Evolutionary conservation across 768 basidiomycete genomes (phyloP).

Genomic region (Mrakia gelida): DNA sequence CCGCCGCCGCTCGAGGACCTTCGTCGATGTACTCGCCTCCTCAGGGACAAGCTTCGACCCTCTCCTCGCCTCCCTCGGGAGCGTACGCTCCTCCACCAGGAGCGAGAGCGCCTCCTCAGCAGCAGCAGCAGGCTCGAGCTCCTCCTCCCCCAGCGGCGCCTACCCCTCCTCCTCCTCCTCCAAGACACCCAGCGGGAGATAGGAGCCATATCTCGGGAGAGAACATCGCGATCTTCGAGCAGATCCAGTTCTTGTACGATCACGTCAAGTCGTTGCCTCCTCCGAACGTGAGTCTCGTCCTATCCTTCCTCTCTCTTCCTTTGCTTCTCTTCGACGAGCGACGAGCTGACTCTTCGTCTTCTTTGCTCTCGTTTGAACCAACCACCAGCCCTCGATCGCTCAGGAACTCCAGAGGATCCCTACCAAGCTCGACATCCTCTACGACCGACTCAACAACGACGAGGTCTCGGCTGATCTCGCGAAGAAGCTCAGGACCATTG

Average conservation of each 20-base stretch:
- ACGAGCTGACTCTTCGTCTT: neutral
- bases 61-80: constrained; percentile 18
- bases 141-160: constrained; percentile 42
- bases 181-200: constrained; percentile 60
- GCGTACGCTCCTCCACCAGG: constrained; percentile 33
- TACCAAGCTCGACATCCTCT: constrained; percentile 31
- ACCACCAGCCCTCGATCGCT: constrained; percentile 20
- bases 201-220: constrained; percentile 81
- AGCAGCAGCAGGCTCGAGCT: constrained; percentile 32
- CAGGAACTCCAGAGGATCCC: constrained; percentile 29
- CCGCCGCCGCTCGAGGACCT: constrained; percentile 33
- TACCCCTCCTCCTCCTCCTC: constrained; percentile 46
- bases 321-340: neutral
- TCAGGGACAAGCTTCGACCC: constrained; percentile 25
- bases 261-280: constrained; percentile 29
- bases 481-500: constrained; percentile 23
- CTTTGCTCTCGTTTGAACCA: neutral
- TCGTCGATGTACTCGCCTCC: constrained; percentile 31
- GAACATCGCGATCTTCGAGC: constrained; percentile 59
- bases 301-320: too few relatives aligned
- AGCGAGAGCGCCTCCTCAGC: constrained; percentile 16
- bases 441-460: constrained; percentile 32
- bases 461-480: constrained; percentile 29
- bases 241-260: constrained; percentile 33
- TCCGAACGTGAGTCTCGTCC: constrained; percentile 23